phyloP scores from a whole-genome alignment of 2,329 filamentous ascomycete genomes.

The Scleromitrula shiraiana region DNA sequence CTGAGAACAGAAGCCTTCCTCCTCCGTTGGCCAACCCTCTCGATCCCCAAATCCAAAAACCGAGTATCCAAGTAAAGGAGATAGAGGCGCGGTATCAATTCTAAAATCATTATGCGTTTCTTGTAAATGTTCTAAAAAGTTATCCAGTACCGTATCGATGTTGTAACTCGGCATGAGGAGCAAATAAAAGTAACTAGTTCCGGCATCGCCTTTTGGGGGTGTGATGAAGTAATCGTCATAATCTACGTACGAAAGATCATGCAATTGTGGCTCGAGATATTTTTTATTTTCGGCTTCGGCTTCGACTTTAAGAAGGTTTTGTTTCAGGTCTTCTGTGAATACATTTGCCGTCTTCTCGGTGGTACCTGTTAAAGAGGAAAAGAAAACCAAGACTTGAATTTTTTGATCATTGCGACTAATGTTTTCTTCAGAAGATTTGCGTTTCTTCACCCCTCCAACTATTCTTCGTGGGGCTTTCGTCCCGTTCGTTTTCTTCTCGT shows the following conservation, averaged over 20 bases:
- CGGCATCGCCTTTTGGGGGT: conserved; percentile 52
- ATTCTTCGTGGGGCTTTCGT: conserved; percentile 33
- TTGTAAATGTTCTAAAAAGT: conserved; percentile 75
- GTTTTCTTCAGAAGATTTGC: conserved; percentile 24
- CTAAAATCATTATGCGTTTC: conserved; percentile 97
- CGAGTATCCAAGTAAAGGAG: conserved; percentile 71
- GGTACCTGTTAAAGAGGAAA: conserved; percentile 77
- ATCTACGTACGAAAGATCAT: conserved; percentile 79
- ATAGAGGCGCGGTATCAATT: conserved; percentile 81
- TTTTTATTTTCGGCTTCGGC: conserved; percentile 22
- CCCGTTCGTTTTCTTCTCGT: conserved; percentile 18
- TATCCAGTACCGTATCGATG: conserved; percentile 85
- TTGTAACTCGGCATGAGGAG: conserved; percentile 87
- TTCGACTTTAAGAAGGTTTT: conserved; percentile 22
- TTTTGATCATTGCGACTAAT: conserved; percentile 31
- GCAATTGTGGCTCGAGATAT: conserved; percentile 52
- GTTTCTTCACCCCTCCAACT: conserved; percentile 27
- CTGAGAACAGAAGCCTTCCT: conserved; percentile 88
- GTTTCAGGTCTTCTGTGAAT: conserved; percentile 48
- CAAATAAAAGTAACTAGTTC: conserved; percentile 66
- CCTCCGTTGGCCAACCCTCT: conserved; percentile 86
- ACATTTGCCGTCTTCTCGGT: conserved; percentile 66
- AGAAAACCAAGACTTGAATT: conserved; percentile 75
- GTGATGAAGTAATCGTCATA: conserved; percentile 88
- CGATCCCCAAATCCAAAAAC: conserved; percentile 92